A percentile compares a stretch with the other conserved stretches of the same genome.
These are phyloP conservation scores for Garcia nutans DNA, from an alignment of 345 rosid genomes.

Conservation along the genomic window DNA sequence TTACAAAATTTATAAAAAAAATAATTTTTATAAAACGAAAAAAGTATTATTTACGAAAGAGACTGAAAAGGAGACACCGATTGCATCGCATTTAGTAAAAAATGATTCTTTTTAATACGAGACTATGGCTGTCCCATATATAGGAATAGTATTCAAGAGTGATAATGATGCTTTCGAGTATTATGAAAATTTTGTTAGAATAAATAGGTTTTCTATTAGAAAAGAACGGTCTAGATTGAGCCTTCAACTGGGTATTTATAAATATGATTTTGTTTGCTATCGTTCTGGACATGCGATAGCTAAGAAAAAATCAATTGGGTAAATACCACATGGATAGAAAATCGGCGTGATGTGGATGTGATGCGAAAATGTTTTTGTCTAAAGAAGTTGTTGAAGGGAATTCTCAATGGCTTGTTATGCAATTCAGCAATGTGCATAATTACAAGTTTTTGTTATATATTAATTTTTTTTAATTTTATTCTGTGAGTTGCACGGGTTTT, in stretches of 20 bases:
- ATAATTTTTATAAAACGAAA: too few species aligned
- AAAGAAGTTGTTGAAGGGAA: conserved; percentile 67
- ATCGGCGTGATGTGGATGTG: conserved; percentile 92
- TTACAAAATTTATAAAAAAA: too few species aligned
- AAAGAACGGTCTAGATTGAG: conserved; percentile 93
- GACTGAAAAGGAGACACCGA: conserved; percentile 48
- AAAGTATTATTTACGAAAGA: conserved; percentile 60
- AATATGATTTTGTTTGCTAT: conserved; percentile 90
- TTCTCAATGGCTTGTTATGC: conserved; percentile 79
- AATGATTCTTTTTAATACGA: conserved; percentile 37
- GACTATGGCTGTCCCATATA: conserved; percentile 67
- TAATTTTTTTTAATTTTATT: too few species aligned
- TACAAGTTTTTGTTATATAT: conserved; percentile 80
- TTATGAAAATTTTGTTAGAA: conserved; percentile 76
- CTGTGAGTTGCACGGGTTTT: too few species aligned
- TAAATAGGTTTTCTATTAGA: conserved; percentile 79
- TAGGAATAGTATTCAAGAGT: conserved; percentile 74
- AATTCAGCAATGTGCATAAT: conserved; percentile 91
- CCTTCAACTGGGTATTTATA: conserved; percentile 75
- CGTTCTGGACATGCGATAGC: conserved; percentile 92
- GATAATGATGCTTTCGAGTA: conserved; percentile 87
- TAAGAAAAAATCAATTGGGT: conserved; percentile 72
- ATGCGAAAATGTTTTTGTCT: conserved; percentile 78
- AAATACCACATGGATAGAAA: conserved; percentile 88
- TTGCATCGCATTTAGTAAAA: conserved; percentile 45